Conservation (phyloP, 106 monocot genomes). For the Dendrobium nobile region DNA sequence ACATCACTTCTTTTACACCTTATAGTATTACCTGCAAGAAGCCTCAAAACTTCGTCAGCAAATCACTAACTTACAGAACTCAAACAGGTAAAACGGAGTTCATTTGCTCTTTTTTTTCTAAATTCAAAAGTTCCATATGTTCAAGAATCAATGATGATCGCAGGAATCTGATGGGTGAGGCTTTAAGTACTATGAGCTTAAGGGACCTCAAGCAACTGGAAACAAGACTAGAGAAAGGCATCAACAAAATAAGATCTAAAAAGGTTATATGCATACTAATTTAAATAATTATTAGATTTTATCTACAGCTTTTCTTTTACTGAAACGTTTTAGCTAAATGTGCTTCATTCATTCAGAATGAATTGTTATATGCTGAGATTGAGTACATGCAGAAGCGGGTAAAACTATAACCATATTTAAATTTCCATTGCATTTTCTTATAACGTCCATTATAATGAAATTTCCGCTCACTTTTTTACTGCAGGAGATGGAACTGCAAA, state of each 20-base stretch:
- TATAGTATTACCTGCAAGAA: constrained; percentile 20
- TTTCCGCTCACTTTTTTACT: neutral
- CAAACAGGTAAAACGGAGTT: constrained; percentile 10
- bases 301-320: neutral
- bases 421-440: neutral
- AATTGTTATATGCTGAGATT: constrained; percentile 36
- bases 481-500: constrained; percentile 42
- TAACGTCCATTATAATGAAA: neutral
- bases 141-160: neutral
- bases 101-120: too few relatives aligned
- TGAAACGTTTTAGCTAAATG: neutral
- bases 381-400: constrained; percentile 48
- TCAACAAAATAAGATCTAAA: constrained; percentile 24
- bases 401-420: neutral
- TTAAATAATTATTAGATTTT: too few relatives aligned
- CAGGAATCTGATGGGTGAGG: constrained; percentile 24
- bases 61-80: constrained; percentile 15
- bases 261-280: constrained; percentile 9
- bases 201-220: constrained; percentile 29
- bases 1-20: neutral
- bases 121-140: neutral
- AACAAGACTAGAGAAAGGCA: constrained; percentile 20
- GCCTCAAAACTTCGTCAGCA: constrained; percentile 17
- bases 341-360: constrained; percentile 14
- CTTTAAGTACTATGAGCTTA: constrained; percentile 16